Evolutionary conservation across 176 grass and related monocot genomes (phyloP).

Genomic region (Saccharum officinarum): DNA sequence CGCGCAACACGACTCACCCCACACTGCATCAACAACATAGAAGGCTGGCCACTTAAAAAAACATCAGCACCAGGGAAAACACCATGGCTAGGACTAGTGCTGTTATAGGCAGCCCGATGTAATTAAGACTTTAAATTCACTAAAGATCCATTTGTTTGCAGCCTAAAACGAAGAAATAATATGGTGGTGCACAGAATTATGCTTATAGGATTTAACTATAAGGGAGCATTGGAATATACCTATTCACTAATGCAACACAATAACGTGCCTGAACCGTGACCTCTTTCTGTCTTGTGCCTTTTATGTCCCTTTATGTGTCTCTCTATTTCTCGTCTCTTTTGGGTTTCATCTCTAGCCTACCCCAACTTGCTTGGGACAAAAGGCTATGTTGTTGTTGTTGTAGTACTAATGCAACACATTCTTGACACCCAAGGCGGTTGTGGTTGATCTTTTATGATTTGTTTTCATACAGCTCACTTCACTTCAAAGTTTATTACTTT

Average conservation of each 20-base stretch:
- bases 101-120: neutral
- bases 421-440: neutral
- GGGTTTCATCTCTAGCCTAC: too few species aligned
- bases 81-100: neutral
- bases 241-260: slow-evolving; percentile 11
- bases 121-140: neutral
- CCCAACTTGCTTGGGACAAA: too few species aligned
- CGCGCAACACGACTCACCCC: neutral
- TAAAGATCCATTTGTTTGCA: slow-evolving; percentile 20
- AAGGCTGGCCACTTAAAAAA: neutral
- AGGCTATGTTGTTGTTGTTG: too few species aligned
- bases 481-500: neutral
- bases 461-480: neutral
- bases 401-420: too few species aligned
- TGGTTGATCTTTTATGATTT: neutral
- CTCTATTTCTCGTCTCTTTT: too few species aligned
- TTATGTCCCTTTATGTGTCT: too few species aligned
- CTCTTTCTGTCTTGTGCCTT: too few species aligned
- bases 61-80: neutral
- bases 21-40: neutral
- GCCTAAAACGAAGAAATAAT: slow-evolving; percentile 26
- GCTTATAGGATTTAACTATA: slow-evolving; percentile 16
- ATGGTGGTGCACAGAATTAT: neutral
- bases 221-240: slow-evolving; percentile 1
- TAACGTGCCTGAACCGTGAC: too few species aligned